Evolutionary conservation across 805 yeast species (phyloP).

Genomic region (Ogataea populi-albae): DNA sequence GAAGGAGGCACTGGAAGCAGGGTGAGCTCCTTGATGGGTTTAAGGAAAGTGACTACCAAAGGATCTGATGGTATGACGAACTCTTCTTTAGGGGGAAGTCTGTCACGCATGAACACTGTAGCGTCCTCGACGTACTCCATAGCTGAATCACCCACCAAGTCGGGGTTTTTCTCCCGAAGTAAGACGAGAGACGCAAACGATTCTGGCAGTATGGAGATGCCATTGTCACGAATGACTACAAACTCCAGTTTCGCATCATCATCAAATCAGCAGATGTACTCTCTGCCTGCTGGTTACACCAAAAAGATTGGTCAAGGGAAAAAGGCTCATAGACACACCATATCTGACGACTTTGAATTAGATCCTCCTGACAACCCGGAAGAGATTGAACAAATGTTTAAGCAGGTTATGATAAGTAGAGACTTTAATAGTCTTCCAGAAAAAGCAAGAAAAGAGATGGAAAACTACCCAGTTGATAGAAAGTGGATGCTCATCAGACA

Average conservation of each 20-base stretch:
- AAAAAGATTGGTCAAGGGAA: constrained; percentile 28
- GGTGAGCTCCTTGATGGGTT: constrained; percentile 25
- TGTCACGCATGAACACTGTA: constrained; percentile 21
- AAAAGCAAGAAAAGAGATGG: constrained; percentile 73
- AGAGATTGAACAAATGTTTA: constrained; percentile 71
- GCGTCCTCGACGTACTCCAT: constrained; percentile 12
- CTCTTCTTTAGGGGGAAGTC: constrained; percentile 5
- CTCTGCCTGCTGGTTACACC: constrained; percentile 28
- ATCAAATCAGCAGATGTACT: constrained; percentile 18
- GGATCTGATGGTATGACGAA: constrained; percentile 3
- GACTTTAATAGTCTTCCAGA: constrained; percentile 65
- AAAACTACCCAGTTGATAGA: constrained; percentile 67
- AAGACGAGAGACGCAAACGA: constrained; percentile 13
- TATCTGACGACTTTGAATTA: constrained; percentile 41
- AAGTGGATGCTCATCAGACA: constrained; percentile 92
- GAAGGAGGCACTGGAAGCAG: constrained; percentile 17
- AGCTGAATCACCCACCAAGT: constrained; percentile 24
- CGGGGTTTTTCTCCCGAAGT: constrained; percentile 19
- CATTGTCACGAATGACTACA: constrained; percentile 28
- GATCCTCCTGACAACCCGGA: constrained; percentile 66
- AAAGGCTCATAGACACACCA: constrained; percentile 35
- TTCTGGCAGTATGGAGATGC: constrained; percentile 23
- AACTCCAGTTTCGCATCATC: constrained; percentile 19
- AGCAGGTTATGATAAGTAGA: constrained; percentile 77
- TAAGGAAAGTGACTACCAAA: constrained; percentile 18